Evolutionary conservation across 2,329 filamentous ascomycete genomes (phyloP), one percentile per base, ranked within the genome.

Genomic region (Pochonia chlamydosporia): DNA sequence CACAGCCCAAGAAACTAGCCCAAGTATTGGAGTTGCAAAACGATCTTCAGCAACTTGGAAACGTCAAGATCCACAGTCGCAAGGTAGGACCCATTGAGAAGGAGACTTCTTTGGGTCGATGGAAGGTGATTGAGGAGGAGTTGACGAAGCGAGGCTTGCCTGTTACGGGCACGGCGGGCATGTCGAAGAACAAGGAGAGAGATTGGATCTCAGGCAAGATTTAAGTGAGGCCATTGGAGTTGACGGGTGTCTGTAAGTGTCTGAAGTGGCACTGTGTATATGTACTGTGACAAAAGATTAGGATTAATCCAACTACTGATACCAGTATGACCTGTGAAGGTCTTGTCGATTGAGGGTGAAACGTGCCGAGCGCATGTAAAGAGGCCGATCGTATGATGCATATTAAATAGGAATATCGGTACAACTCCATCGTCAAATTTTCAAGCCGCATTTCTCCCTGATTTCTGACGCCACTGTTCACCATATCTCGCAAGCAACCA

Each of bases 121-220:
- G 85, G 80, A 93, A 93, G 79, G 65, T 90, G 43, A 88, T 92
- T 59, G 78, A 87, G 63, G 71, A 82, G 59, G 85, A 89, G 66
- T 71, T 92, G 52, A 68, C 68, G 59, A 74, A 78, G 61, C 73
- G 83, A 47, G 77, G 76, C 14, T 63, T 91, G 54, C 80, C 84
- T 7, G 67, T 81, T 14, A 71, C 69, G 3, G 79, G 79, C 3
- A 68, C 69, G 41, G 64, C 62, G 8, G 62, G 63, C 7, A 53
- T 65, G 41, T 54, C 60, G 13, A 68, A 65, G 60, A 68, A 68
- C 53, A 70, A 61, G 59, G 73, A 77, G 62, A 57, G 64, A 46
- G 54, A 63, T n/a, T 71, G 70, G 62, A 52, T 75, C 24, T 57
- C 57, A 51, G 72, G 72, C 18, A 68, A 65, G 53, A 51, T 52